Base-by-base conservation (phyloP, 2,329 filamentous ascomycete species). In the Verticillium nubilum region DNA sequence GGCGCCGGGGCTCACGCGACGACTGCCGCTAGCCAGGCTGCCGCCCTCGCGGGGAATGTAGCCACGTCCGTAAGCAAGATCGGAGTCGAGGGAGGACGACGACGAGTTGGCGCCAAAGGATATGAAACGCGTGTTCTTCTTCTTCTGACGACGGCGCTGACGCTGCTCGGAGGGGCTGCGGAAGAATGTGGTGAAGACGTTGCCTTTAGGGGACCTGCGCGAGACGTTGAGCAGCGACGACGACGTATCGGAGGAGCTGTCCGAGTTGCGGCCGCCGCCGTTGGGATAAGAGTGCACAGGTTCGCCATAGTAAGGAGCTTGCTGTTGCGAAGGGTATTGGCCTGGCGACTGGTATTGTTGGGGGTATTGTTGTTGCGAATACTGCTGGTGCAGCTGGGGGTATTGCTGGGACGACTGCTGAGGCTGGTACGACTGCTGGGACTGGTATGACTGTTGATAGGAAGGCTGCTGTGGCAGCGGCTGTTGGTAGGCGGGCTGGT, bases 171-270 rank as follows among this genome's bases (percentile, higher is more conserved):
- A 85, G 15, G 83, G 81, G 5, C 84, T 78, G 4, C 78, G 83
- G 70, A 89, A 89, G 68, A 91, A 90, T 17, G 84, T 80, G 59
- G 75, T 75, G 52, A 92, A 75, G 58, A 85, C 79, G 42, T 86
- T 83, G 61, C 81, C 79, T 47, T 74, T 70, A 19, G 77, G 78
- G 57, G 79, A 78, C 54, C 78, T 75, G 42, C 80, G 80, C 55
- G 88, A 89, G 57, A 91, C 86, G 67, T 91, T 87, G 58, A 90
- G 73, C 59, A 86, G 78, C 1, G 86, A 88, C 17, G 80, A 81
- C 17, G 81, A 83, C 50, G 81, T 81, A 37, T 79, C 85, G 59
- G 78, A 83, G 25, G 78, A 82, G 28, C 76, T 76, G 57, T 70
- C 69, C 23, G 70, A 68, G 60, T 59, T 59, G 54, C 55, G 60